phyloP scores from a whole-genome alignment of 768 basidiomycete species.

The Hemileccinum impolitum region DNA sequence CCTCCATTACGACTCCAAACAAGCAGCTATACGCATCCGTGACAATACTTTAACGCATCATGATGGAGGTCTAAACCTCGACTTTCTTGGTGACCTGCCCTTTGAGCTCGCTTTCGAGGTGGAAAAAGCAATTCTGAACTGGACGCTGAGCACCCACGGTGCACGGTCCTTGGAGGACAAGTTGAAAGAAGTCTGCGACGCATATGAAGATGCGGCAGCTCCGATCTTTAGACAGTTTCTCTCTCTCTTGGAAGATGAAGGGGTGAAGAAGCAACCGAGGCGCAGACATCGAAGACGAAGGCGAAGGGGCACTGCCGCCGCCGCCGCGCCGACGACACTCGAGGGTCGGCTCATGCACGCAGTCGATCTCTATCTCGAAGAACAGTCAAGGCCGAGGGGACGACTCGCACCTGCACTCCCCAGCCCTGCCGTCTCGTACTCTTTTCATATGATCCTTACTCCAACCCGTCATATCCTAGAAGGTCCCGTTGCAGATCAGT shows the following conservation, averaged over 20 bases:
- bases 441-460: constrained; percentile 39
- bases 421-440: constrained; percentile 24
- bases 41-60: constrained; percentile 9
- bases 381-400: constrained; percentile 24
- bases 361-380: constrained; percentile 14
- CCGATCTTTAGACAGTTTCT: constrained; percentile 25
- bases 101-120: constrained; percentile 38
- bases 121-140: constrained; percentile 34
- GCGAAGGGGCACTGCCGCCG: too few species aligned
- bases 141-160: constrained; percentile 23
- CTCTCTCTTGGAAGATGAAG: constrained; percentile 18
- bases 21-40: constrained; percentile 14
- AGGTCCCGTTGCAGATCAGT: constrained; percentile 38
- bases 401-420: constrained; percentile 21
- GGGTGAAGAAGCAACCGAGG: not conserved
- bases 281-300: not conserved
- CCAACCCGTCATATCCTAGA: constrained; percentile 38
- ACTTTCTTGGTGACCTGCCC: constrained; percentile 25
- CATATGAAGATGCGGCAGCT: constrained; percentile 13
- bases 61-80: constrained; percentile 11
- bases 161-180: constrained; percentile 18
- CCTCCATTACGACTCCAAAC: constrained; percentile 6
- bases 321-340: constrained; percentile 7
- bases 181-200: constrained; percentile 20
- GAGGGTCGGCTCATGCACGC: constrained; percentile 18